phyloP scores from a whole-genome alignment of 371 early-diverging fungal species.

The Rhizopus sp. region DNA sequence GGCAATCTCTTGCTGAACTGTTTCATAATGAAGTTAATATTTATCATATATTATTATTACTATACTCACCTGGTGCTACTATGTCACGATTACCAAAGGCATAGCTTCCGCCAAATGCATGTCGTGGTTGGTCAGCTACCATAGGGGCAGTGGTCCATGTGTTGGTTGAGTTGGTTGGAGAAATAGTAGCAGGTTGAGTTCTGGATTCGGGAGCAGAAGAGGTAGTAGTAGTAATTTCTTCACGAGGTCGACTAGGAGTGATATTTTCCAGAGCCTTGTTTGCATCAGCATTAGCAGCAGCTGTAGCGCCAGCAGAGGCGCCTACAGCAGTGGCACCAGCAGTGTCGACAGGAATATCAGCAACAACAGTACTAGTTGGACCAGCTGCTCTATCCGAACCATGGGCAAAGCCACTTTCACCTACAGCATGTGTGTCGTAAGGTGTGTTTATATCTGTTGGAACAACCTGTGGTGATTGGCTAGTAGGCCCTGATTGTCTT shows the following conservation, averaged over 20 bases:
- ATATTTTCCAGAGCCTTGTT: neutral
- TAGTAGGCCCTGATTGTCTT: too few relatives aligned
- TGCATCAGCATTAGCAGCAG: neutral
- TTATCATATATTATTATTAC: neutral
- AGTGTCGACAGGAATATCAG: too few relatives aligned
- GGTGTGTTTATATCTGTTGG: neutral
- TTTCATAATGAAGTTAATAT: too few relatives aligned
- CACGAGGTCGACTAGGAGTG: neutral
- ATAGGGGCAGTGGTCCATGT: neutral
- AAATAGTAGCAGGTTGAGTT: neutral
- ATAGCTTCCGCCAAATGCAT: neutral
- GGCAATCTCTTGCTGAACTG: neutral
- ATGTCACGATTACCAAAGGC: neutral
- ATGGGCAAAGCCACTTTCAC: neutral
- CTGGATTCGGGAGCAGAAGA: neutral
- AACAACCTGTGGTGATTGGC: neutral
- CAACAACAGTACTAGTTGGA: neutral
- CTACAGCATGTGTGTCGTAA: neutral
- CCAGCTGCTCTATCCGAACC: neutral
- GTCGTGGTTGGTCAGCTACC: neutral
- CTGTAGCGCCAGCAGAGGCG: neutral
- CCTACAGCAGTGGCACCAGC: neutral
- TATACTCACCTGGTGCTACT: neutral
- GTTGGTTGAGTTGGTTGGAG: neutral
- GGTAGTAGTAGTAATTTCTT: neutral